Evolutionary conservation across 257 asterid genomes (phyloP).

Genomic region (Solanum ahanhuiri): DNA sequence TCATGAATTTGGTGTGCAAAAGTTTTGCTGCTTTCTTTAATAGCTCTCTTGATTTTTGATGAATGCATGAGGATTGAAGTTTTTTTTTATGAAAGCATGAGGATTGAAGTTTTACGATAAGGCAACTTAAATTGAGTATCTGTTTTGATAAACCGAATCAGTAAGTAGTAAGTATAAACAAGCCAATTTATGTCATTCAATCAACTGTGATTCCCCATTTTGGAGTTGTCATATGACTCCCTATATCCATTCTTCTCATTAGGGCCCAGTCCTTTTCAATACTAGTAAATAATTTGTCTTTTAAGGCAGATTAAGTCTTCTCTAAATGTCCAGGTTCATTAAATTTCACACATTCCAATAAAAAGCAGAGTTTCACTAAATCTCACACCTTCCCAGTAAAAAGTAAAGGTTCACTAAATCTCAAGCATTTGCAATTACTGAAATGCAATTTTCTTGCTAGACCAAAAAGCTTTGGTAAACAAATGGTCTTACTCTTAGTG

Average conservation of each 20-base stretch:
- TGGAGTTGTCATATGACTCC: background rate
- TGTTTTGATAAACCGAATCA: background rate
- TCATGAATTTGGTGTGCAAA: background rate
- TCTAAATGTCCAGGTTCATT: background rate
- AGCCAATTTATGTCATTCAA: background rate
- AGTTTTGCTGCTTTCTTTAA: background rate
- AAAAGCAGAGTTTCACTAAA: background rate
- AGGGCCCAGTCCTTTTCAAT: background rate
- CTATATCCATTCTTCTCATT: background rate
- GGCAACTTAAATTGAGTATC: background rate
- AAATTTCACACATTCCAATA: background rate
- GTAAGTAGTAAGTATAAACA: background rate
- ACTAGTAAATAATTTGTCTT: background rate
- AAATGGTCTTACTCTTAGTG: background rate
- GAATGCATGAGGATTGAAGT: background rate
- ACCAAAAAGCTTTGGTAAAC: background rate
- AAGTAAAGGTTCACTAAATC: background rate
- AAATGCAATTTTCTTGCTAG: background rate
- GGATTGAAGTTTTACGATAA: background rate
- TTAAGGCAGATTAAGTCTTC: background rate
- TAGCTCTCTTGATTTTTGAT: background rate
- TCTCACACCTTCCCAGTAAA: background rate
- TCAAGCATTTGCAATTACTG: background rate
- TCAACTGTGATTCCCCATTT: background rate
- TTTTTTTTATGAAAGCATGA: background rate